These are phyloP conservation scores for Haplosporangium gracile DNA, from an alignment of 192 early-diverging fungal genomes.

Conservation along the genomic window DNA sequence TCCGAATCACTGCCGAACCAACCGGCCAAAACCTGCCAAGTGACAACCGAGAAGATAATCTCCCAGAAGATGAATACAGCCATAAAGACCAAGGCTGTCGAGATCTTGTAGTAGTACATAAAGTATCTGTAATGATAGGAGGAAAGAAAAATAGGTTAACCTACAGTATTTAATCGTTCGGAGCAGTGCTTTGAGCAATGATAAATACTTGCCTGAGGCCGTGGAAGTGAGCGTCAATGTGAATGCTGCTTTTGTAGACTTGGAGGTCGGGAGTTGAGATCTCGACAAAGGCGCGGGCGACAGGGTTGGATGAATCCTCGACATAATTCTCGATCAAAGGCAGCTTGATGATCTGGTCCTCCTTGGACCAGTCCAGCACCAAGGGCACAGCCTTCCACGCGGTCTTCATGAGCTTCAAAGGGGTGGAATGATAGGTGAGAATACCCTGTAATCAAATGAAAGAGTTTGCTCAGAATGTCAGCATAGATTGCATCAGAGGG, in stretches of 20 bases:
- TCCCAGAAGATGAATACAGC: conserved; percentile 61
- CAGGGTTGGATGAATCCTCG: conserved; percentile 56
- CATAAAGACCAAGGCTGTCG: conserved; percentile 61
- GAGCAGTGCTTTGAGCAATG: too few relatives aligned
- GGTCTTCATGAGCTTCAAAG: conserved; percentile 55
- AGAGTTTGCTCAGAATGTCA: neutral
- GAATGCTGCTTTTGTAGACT: conserved; percentile 63
- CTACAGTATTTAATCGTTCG: neutral
- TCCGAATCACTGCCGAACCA: conserved; percentile 55
- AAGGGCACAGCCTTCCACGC: conserved; percentile 59
- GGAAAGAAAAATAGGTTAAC: neutral
- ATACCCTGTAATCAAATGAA: conserved; percentile 43
- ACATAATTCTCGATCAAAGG: conserved; percentile 59
- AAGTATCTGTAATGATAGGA: conserved; percentile 52
- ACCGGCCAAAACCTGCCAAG: conserved; percentile 61
- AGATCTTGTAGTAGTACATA: conserved; percentile 65
- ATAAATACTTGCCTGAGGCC: conserved; percentile 62
- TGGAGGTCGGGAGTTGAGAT: conserved; percentile 61
- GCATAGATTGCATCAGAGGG: neutral
- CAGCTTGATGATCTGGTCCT: conserved; percentile 57
- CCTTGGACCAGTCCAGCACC: conserved; percentile 57
- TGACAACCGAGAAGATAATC: conserved; percentile 60
- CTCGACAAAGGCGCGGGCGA: conserved; percentile 58
- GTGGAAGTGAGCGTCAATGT: conserved; percentile 68
- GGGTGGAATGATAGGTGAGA: conserved; percentile 57